These are phyloP conservation scores for Boletus subcaerulescens DNA, from an alignment of 768 basidiomycete genomes.

Conservation along the genomic window DNA sequence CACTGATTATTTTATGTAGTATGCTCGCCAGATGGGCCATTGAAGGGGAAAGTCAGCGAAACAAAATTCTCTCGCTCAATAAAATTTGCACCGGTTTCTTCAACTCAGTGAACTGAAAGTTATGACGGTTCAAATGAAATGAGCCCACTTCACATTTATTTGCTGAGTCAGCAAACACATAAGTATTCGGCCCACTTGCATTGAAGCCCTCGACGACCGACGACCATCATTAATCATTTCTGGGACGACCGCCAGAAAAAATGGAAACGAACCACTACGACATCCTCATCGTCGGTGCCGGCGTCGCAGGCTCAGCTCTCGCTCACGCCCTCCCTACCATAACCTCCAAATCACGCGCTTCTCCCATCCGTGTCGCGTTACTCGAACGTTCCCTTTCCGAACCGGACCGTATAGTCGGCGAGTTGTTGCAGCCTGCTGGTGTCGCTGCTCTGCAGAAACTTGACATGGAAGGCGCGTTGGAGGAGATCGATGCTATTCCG, in stretches of 20 bases:
- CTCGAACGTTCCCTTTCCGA: conserved; percentile 89
- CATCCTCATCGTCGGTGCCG: conserved; percentile 88
- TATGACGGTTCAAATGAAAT: neutral
- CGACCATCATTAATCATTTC: neutral
- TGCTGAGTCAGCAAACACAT: conserved; percentile 17
- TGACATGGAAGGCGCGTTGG: conserved; percentile 72
- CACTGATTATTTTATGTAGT: too few relatives aligned
- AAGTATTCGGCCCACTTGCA: neutral
- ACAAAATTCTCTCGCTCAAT: too few relatives aligned
- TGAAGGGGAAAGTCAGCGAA: too few relatives aligned
- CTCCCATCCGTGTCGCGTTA: conserved; percentile 73
- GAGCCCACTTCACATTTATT: neutral
- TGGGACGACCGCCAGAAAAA: neutral
- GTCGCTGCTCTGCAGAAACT: conserved; percentile 70
- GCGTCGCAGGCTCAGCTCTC: conserved; percentile 83
- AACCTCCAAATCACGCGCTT: conserved; percentile 37
- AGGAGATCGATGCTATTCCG: conserved; percentile 84
- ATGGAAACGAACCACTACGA: conserved; percentile 48
- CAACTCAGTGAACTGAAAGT: too few relatives aligned
- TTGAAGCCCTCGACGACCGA: neutral
- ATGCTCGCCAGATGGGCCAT: too few relatives aligned
- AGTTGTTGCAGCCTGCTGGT: conserved; percentile 93
- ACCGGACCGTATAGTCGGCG: conserved; percentile 97
- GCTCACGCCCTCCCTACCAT: conserved; percentile 77
- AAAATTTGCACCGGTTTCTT: too few relatives aligned